These are phyloP conservation scores for Gnomoniopsis smithogilvyi DNA, from an alignment of 2,329 filamentous ascomycete species.

Conservation along the genomic window DNA sequence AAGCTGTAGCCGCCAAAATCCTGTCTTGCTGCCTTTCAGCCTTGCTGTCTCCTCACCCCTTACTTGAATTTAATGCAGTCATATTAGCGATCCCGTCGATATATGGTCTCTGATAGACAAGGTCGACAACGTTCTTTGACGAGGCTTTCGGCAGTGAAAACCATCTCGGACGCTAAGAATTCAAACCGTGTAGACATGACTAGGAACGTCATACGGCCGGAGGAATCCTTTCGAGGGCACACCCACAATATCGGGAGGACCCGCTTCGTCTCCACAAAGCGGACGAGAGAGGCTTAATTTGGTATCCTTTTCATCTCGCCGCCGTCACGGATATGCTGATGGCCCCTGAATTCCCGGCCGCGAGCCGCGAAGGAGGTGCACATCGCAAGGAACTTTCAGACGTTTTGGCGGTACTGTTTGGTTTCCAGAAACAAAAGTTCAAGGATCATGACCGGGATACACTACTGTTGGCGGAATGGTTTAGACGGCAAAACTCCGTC, in stretches of 20 bases:
- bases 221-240: too few species aligned
- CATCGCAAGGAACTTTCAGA: background rate
- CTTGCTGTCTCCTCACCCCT: background rate
- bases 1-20: background rate
- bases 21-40: too few species aligned
- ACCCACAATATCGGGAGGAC: background rate
- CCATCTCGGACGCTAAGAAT: background rate
- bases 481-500: background rate
- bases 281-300: background rate
- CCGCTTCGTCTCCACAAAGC: background rate
- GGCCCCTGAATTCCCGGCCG: background rate
- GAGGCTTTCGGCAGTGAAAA: too few species aligned
- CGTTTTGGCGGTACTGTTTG: background rate
- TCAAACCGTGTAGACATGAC: too few species aligned
- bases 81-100: background rate
- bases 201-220: too few species aligned
- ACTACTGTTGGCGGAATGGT: background rate
- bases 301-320: slow-evolving; percentile 7
- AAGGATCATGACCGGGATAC: background rate
- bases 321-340: slow-evolving; percentile 2
- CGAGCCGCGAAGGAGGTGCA: background rate
- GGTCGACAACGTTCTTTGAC: too few species aligned
- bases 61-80: background rate
- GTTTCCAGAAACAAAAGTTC: background rate
- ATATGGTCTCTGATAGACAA: background rate